Evolutionary conservation across 1,284 basidiomycete genomes (phyloP), one percentile per base, ranked within the genome.

Genomic region (Ceratobasidium sp.): DNA sequence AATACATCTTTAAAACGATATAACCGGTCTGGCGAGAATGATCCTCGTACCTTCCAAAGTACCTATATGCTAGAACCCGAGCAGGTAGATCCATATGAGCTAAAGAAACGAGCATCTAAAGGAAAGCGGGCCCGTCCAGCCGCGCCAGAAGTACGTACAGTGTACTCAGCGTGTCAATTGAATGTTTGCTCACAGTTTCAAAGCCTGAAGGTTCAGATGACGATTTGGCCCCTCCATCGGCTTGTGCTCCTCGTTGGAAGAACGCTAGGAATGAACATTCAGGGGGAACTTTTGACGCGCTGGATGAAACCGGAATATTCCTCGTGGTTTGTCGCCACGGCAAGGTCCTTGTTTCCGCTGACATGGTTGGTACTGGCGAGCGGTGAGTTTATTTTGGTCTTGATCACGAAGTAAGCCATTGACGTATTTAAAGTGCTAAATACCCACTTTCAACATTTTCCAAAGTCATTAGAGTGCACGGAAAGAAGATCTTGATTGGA

Each of bases 351-450:
- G 81, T 81, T 79, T 68, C 84, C 0, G 80, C 77, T 20, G 85
- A 86, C 74, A 86, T 87, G 84, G 73, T 86, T 9, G 76, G 73
- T 9, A 84, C 83, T 71, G 84, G 86, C 0, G 85, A 87, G 76
- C 48, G 78, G 52, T 78, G n/a, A 44, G 62, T 66, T 15, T 7
- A n/a, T n/a, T n/a, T n/a, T n/a, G n/a, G n/a, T n/a, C n/a, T n/a
- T n/a, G n/a, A n/a, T n/a, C n/a, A n/a, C n/a, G n/a, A n/a, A n/a
- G n/a, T n/a, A n/a, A n/a, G n/a, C n/a, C n/a, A n/a, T n/a, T n/a
- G n/a, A n/a, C n/a, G n/a, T n/a, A n/a, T 50, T 20, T 4, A 56
- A 67, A 85, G 85, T 4, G 82, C 84, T 40, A 86, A 86, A 71
- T 85, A 85, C 78, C 83, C 84, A 1, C 79, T 86, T 3, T 84